These are phyloP conservation scores for Alternaria longipes DNA, from an alignment of 2,329 filamentous ascomycete species.

Conservation along the genomic window DNA sequence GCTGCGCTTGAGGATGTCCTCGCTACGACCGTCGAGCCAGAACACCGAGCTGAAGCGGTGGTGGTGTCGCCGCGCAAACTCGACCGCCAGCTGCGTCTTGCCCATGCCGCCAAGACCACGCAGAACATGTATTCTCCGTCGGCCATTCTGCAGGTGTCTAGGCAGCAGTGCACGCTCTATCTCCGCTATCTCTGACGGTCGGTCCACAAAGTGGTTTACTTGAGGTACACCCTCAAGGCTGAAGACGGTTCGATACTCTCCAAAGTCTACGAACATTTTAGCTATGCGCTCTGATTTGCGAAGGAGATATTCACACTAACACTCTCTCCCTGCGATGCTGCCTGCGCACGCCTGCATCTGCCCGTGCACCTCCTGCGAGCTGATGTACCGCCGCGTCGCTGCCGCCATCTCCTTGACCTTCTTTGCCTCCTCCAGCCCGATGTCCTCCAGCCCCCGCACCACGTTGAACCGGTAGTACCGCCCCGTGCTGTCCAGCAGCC, in stretches of 20 bases:
- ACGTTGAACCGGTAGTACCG: no score
- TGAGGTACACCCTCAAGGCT: slow-evolving; percentile 17
- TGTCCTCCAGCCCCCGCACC: no score
- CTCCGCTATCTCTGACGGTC: slow-evolving; percentile 26
- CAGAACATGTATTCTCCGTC: slow-evolving; percentile 24
- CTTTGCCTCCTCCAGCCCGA: slow-evolving; percentile 36
- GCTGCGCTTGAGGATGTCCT: no score
- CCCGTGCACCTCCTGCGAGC: slow-evolving; percentile 27
- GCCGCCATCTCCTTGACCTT: slow-evolving; percentile 30
- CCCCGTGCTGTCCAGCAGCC: no score
- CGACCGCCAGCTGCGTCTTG: no score
- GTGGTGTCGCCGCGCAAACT: no score
- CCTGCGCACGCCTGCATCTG: slow-evolving; percentile 33
- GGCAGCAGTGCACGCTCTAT: neutral
- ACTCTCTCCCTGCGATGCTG: slow-evolving; percentile 17
- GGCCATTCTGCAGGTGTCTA: no score
- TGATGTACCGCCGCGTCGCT: slow-evolving; percentile 30
- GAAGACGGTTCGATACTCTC: slow-evolving; percentile 19
- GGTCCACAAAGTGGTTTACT: no score
- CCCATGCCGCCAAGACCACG: slow-evolving; percentile 34
- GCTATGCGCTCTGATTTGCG: no score
- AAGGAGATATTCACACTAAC: no score
- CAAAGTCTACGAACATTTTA: slow-evolving; percentile 13
- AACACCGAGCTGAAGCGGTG: no score
- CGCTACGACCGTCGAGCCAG: no score